Evolutionary conservation across 345 rosid genomes (phyloP).

Genomic region (Erodium maritimum): DNA sequence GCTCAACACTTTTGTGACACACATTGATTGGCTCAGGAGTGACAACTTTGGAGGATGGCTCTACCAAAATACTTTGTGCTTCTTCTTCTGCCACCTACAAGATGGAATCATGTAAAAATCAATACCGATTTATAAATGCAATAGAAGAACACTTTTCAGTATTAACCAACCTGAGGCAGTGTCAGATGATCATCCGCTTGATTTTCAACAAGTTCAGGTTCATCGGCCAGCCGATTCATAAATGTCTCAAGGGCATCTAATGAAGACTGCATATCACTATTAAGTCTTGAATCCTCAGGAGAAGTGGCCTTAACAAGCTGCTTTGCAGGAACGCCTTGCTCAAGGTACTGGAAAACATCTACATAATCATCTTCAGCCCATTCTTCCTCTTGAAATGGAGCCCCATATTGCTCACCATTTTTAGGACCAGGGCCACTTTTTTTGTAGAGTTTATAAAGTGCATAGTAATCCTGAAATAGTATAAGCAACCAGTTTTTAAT

Average conservation of each 20-base stretch:
- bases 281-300: conserved; percentile 13
- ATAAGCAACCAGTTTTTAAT: conserved; percentile 3
- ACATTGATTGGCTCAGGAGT: conserved; percentile 13
- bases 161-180: conserved; percentile 25
- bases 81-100: conserved; percentile 27
- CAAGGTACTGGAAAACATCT: conserved; percentile 10
- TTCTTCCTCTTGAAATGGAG: conserved; percentile 80
- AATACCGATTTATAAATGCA: background rate
- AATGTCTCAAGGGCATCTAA: conserved; percentile 37
- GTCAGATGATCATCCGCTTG: background rate
- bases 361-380: conserved; percentile 51
- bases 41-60: conserved; percentile 16
- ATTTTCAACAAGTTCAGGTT: conserved; percentile 13
- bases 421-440: conserved; percentile 97
- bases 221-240: conserved; percentile 26
- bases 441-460: conserved; percentile 69
- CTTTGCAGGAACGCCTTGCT: conserved; percentile 14
- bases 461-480: conserved; percentile 45
- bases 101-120: conserved; percentile 3
- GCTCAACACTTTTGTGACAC: conserved; percentile 9
- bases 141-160: background rate
- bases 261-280: conserved; percentile 14
- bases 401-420: conserved; percentile 94
- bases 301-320: conserved; percentile 18
- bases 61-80: conserved; percentile 27